Evolutionary conservation across 176 grass and related monocot genomes (phyloP), one percentile per base, ranked within the genome.

Genomic region (Cenchrus purpureus): DNA sequence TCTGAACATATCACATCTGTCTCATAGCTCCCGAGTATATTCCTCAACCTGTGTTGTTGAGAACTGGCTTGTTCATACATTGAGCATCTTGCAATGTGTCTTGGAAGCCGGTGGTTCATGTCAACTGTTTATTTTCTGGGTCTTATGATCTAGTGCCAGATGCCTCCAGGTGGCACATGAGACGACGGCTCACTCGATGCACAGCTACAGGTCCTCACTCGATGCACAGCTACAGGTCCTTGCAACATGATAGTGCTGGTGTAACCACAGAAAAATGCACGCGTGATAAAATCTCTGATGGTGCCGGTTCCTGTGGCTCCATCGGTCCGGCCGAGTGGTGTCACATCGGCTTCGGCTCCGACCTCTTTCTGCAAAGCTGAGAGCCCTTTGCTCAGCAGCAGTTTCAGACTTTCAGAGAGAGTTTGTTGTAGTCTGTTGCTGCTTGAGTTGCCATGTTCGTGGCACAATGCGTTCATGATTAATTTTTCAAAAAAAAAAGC

Each of bases 221-320:
- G 25, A 44, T 20, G 14, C 8, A 31, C 13, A 67, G 32, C 14
- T 67, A 44, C 43, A 63, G 59, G 51, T 20, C 12, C 29, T 77
- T 68, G 3, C 45, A 57, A 16, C 49, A 40, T 77, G 86, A 87
- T 17, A 40, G 61, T 16, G 71, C 44, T 7, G 3, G 44, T 46
- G 54, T n/a, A 83, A 78, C 73, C 29, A 74, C 85, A 52, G 42
- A 52, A n/a, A 16, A 45, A 46, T 62, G 49, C 55, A 62, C 14
- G 64, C 53, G 37, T 63, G 28, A 52, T 65, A 37, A 76, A 76
- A 62, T 82, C 9, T 65, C 61, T 83, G 20, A 54, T 54, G 72
- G 29, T 71, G 73, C 25, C 19, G 3, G 44, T 70, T 77, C 9
- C 71, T 87, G 66, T 87, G 42, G 17, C 62, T 42, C 50, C 50